phyloP scores from a whole-genome alignment of 257 asterid genomes.

The Plantago elongata region DNA sequence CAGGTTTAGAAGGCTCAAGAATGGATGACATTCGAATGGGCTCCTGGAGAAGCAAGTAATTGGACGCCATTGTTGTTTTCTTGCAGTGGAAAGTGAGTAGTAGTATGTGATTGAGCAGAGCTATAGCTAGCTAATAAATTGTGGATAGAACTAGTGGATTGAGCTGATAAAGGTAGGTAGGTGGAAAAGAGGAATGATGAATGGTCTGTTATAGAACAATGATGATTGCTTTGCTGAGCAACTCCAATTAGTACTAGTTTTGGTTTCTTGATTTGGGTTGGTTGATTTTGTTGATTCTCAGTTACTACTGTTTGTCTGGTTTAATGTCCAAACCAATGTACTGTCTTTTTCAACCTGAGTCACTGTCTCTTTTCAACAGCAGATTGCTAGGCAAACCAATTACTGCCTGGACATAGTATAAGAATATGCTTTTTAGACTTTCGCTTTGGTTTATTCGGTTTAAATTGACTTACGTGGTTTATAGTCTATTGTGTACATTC shows the following conservation, averaged over 20 bases:
- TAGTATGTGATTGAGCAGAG: too few relatives aligned
- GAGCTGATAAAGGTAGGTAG: slow-evolving; percentile 6
- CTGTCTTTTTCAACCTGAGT: not conserved
- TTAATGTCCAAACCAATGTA: not conserved
- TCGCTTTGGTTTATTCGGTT: too few relatives aligned
- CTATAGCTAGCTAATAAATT: not conserved
- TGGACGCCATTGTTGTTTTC: slow-evolving; percentile 33
- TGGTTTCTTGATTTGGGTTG: not conserved
- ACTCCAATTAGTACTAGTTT: too few relatives aligned
- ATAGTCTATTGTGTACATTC: too few relatives aligned
- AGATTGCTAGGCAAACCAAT: too few relatives aligned
- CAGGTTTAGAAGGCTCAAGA: slow-evolving; percentile 54
- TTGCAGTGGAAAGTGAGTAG: not conserved
- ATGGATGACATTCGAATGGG: slow-evolving; percentile 48
- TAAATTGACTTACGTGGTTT: too few relatives aligned
- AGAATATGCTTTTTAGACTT: too few relatives aligned
- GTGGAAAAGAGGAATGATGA: slow-evolving; percentile 6
- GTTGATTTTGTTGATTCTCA: slow-evolving; percentile 5
- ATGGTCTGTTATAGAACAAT: not conserved
- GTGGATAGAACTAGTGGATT: slow-evolving; percentile 13
- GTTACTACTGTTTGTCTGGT: not conserved
- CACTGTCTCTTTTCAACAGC: not conserved
- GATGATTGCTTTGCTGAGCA: too few relatives aligned
- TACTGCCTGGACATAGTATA: too few relatives aligned
- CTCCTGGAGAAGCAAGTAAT: slow-evolving; percentile 50